A percentile compares a stretch with the other conserved stretches of the same genome.
These are phyloP conservation scores for Colletotrichum sp. DNA, from an alignment of 2,329 filamentous ascomycete species.

Conservation along the genomic window DNA sequence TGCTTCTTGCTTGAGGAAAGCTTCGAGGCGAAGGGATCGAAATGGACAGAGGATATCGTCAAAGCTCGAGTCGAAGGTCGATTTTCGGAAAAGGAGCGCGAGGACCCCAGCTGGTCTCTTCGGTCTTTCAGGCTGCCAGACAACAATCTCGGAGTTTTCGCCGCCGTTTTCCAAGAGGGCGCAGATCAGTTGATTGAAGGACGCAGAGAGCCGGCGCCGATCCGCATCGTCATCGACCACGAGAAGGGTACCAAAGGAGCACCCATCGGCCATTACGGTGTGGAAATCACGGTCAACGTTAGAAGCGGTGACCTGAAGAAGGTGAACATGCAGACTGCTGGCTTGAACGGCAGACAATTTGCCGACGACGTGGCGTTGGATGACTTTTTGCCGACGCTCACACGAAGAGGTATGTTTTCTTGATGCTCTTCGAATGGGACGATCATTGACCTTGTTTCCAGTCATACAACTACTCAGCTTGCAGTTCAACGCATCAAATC, in stretches of 20 bases:
- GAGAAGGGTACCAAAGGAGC: slow-evolving; percentile 69
- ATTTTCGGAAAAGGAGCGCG: slow-evolving; percentile 82
- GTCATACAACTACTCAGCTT: slow-evolving; percentile 74
- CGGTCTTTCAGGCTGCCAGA: slow-evolving; percentile 70
- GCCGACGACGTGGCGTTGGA: slow-evolving; percentile 75
- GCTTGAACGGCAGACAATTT: slow-evolving; percentile 72
- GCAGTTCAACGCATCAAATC: slow-evolving; percentile 72
- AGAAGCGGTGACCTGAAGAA: slow-evolving; percentile 55
- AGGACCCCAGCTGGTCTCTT: slow-evolving; percentile 80
- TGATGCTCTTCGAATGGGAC: background rate
- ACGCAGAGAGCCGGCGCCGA: slow-evolving; percentile 68
- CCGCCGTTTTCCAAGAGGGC: slow-evolving; percentile 75
- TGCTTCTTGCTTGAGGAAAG: slow-evolving; percentile 75
- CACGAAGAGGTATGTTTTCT: slow-evolving; percentile 68
- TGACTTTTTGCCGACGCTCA: slow-evolving; percentile 76
- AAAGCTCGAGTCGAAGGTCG: slow-evolving; percentile 87
- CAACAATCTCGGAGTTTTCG: slow-evolving; percentile 61
- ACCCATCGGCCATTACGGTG: slow-evolving; percentile 68
- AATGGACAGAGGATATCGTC: slow-evolving; percentile 82
- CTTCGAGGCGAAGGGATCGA: slow-evolving; percentile 78
- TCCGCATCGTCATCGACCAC: slow-evolving; percentile 76
- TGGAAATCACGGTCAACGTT: slow-evolving; percentile 74
- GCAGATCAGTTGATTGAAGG: slow-evolving; percentile 66
- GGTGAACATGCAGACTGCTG: slow-evolving; percentile 57
- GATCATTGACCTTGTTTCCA: slow-evolving; percentile 44